Percentiles rank a stretch among this genome's conserved stretches.
Conservation (phyloP, 2,329 filamentous ascomycete genomes). For the Curvularia sp. region DNA sequence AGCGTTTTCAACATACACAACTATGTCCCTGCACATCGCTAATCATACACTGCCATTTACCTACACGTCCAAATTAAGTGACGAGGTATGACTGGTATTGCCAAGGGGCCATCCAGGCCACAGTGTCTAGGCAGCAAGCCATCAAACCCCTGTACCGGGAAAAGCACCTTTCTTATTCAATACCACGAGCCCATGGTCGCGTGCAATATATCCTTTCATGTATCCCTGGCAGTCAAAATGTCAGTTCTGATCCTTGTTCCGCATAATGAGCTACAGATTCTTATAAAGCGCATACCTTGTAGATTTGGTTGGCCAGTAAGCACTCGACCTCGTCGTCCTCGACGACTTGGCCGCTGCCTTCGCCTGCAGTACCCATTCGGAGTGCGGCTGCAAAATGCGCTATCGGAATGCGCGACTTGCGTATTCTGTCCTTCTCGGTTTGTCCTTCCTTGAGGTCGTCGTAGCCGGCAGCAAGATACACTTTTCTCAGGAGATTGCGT, state of each 20-base stretch:
- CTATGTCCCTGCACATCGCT: too few relatives aligned
- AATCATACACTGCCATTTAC: conserved; percentile 3
- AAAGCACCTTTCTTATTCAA: conserved; percentile 93
- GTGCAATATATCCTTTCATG: conserved; percentile 98
- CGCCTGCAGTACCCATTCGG: conserved; percentile 69
- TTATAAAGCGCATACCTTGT: conserved; percentile 71
- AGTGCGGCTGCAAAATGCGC: conserved; percentile 86
- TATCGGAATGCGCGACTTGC: conserved; percentile 78
- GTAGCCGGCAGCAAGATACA: conserved; percentile 84
- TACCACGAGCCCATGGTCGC: conserved; percentile 87
- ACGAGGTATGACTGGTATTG: conserved; percentile 9
- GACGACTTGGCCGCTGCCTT: conserved; percentile 62
- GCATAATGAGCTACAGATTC: too few relatives aligned
- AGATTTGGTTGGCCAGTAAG: conserved; percentile 93
- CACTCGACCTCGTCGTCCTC: conserved; percentile 96
- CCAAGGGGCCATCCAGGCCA: conserved; percentile 18
- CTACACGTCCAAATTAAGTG: background rate
- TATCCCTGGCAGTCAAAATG: conserved; percentile 65
- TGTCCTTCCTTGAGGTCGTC: conserved; percentile 74
- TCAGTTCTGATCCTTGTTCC: conserved; percentile 21
- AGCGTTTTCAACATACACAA: too few relatives aligned
- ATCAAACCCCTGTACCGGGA: conserved; percentile 78
- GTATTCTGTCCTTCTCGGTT: conserved; percentile 66
- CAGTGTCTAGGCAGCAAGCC: conserved; percentile 30
- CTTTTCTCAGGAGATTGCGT: conserved; percentile 89